Evolutionary conservation across 805 yeast species (phyloP).

Genomic region (Pichia gijzeniarum): DNA sequence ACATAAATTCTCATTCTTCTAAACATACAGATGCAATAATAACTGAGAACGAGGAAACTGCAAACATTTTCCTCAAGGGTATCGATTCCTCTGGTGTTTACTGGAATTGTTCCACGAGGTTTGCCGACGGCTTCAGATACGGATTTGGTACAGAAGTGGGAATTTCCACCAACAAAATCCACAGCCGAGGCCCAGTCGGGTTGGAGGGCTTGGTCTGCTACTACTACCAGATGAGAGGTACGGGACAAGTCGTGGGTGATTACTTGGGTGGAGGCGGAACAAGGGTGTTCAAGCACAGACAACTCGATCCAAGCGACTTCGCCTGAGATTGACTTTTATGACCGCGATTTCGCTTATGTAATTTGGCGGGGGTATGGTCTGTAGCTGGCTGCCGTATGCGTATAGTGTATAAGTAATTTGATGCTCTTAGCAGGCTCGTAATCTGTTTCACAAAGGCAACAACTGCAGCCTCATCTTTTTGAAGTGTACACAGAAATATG

Average conservation of each 20-base stretch:
- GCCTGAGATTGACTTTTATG: too few relatives aligned
- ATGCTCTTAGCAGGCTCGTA: too few relatives aligned
- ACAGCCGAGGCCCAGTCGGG: slow-evolving; percentile 98
- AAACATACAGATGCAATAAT: slow-evolving; percentile 93
- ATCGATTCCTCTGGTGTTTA: slow-evolving; percentile 95
- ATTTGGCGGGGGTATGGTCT: too few relatives aligned
- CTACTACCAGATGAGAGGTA: slow-evolving; percentile 87
- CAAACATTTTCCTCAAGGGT: slow-evolving; percentile 73
- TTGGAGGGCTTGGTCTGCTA: slow-evolving; percentile 94
- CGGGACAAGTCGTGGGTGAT: slow-evolving; percentile 89
- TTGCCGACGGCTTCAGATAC: slow-evolving; percentile 97
- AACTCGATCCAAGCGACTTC: slow-evolving; percentile 37
- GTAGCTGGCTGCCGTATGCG: too few relatives aligned
- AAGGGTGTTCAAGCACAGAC: slow-evolving; percentile 69
- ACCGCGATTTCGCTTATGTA: too few relatives aligned
- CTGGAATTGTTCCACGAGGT: slow-evolving; percentile 96
- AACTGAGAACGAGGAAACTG: slow-evolving; percentile 64
- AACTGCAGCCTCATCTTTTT: too few relatives aligned
- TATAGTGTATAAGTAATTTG: too few relatives aligned
- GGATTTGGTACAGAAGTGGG: slow-evolving; percentile 99
- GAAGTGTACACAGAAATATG: slow-evolving; percentile 51
- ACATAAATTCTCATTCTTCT: slow-evolving; percentile 83
- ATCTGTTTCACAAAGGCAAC: too few relatives aligned
- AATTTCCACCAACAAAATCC: slow-evolving; percentile 92
- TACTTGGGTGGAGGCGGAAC: slow-evolving; percentile 91